phyloP scores from a whole-genome alignment of 805 yeast species.

The Yueomyces sinensis region DNA sequence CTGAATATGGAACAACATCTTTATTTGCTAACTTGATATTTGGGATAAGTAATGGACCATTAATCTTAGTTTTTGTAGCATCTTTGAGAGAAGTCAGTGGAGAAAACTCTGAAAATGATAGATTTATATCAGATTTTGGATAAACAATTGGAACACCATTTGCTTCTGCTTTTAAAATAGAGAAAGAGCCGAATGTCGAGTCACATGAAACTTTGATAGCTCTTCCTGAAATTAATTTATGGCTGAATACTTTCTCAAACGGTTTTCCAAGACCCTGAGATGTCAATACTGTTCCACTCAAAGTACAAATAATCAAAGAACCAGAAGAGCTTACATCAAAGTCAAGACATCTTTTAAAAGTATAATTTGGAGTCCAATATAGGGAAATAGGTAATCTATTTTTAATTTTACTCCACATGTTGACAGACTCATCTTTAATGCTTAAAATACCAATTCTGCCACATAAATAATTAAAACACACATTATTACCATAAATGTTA shows the following conservation, averaged over 20 bases:
- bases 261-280: conserved; percentile 2
- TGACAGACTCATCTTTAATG: conserved; percentile 8
- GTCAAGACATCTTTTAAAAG: conserved; percentile 38
- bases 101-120: conserved; percentile 44
- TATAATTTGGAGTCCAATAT: conserved; percentile 49
- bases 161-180: conserved; percentile 50
- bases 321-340: conserved; percentile 60
- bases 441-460: conserved; percentile 39
- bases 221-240: conserved; percentile 25
- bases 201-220: conserved; percentile 48
- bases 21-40: neutral
- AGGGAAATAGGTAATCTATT: conserved; percentile 32
- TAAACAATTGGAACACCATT: conserved; percentile 45
- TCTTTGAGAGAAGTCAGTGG: conserved; percentile 23
- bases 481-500: conserved; percentile 26
- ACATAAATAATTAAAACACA: conserved; percentile 40
- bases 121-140: conserved; percentile 31
- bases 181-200: conserved; percentile 49
- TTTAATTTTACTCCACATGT: conserved; percentile 25
- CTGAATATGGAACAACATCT: neutral
- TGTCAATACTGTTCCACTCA: conserved; percentile 53
- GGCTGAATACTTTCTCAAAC: conserved; percentile 17
- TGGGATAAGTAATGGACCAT: neutral
- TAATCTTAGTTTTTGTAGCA: neutral
- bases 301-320: conserved; percentile 51